A percentile compares a stretch with the other conserved stretches of the same genome.
These are phyloP conservation scores for Xylariales sp. DNA, from an alignment of 2,329 filamentous ascomycete species.

Conservation along the genomic window DNA sequence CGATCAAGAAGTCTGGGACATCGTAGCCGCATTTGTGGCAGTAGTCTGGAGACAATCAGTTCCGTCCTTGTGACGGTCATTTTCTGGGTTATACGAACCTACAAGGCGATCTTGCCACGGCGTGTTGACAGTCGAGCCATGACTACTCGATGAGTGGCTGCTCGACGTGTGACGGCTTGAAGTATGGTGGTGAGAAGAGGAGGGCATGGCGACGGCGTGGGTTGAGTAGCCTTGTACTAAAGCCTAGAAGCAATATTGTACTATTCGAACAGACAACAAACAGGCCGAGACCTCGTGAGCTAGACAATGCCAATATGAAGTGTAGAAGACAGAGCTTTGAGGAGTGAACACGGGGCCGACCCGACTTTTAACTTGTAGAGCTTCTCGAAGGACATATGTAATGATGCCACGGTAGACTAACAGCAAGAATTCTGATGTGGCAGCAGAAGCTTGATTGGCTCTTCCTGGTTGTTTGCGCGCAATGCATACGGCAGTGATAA, in stretches of 20 bases:
- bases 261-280: too few relatives aligned
- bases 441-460: conserved; percentile 15
- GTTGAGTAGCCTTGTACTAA: too few relatives aligned
- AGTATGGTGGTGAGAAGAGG: background rate
- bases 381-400: background rate
- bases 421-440: conserved; percentile 19
- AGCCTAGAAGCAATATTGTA: too few relatives aligned
- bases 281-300: too few relatives aligned
- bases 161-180: conserved; percentile 17
- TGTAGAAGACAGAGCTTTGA: too few relatives aligned
- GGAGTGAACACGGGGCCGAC: too few relatives aligned
- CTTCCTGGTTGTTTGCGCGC: conserved; percentile 25
- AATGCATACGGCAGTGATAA: conserved; percentile 26
- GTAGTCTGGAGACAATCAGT: conserved; percentile 49
- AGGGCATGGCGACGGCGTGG: too few relatives aligned
- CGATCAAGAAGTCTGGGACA: conserved; percentile 61
- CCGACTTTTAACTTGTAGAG: background rate
- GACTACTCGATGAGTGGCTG: conserved; percentile 18
- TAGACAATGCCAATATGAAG: too few relatives aligned
- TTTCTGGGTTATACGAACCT: conserved; percentile 32
- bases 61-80: too few relatives aligned
- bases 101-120: conserved; percentile 55
- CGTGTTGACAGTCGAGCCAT: conserved; percentile 15
- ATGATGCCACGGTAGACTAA: background rate
- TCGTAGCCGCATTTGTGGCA: conserved; percentile 51